Evolutionary conservation across 371 early-diverging fungal species (phyloP), one percentile per base, ranked within the genome.

Genomic region (Mucor velutinosus): DNA sequence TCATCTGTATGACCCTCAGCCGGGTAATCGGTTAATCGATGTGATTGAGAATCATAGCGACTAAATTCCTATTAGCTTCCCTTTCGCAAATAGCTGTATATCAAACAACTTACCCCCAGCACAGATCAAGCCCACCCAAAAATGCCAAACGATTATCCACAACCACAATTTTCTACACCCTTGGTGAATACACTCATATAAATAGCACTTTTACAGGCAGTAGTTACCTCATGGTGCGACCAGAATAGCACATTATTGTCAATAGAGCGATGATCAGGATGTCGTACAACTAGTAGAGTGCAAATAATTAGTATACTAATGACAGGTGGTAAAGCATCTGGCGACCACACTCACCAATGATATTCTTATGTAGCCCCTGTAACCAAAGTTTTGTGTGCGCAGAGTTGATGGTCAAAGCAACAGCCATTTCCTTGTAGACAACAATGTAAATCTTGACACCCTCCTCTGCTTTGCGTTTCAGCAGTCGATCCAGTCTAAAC

Each of bases 391-490:
- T 93, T 17, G 97, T 94, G 68, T 95, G 91, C 1, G 85, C 86
- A 15, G 95, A 94, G 66, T 93, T 86, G 58, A 93, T 84, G 0
- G 94, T 83, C 29, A 97, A 76, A 4, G 96, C 92, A 11, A 92
- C 81, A 0, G 91, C 78, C 64, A 95, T 86, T 69, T 97, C 97
- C 76, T 95, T 94, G 83, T 95, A 97, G 4, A 97, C 83, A 0
- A 94, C 82, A 51, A 97, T 88, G 70, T 93, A 95, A 64, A 97
- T 93, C 81, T 87, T 89, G 51, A 97, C 91, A 7, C 97, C 97
- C 73, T 94, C 88, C 72, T 87, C 84, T 14, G 98, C 98, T 76
- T 94, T 94, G 69, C 86, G 70, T 73, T 93, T 78, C 17, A 97
- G 77, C 56, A 97, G 70, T n/a, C 91, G 74, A 75, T 97, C 98